Percentiles rank a stretch among this genome's conserved stretches.
These are phyloP conservation scores for Yarrowia keelungensis DNA, from an alignment of 805 yeast species.

Conservation along the genomic window DNA sequence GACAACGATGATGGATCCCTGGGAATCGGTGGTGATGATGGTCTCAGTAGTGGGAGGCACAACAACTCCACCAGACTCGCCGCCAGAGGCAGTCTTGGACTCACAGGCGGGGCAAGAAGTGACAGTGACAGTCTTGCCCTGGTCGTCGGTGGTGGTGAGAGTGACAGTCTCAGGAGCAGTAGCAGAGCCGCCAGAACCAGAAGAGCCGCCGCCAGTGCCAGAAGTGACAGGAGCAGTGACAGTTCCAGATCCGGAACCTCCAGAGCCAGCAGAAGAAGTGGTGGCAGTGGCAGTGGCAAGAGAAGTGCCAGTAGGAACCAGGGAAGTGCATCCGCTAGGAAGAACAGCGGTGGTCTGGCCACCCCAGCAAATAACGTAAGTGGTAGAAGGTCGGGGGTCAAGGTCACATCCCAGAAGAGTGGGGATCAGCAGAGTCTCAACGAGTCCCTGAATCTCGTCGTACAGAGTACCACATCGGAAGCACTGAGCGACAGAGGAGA, in stretches of 20 bases:
- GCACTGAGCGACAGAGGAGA: slow-evolving; percentile 19
- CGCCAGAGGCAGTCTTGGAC: not conserved
- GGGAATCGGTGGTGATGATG: slow-evolving; percentile 15
- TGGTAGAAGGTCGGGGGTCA: slow-evolving; percentile 27
- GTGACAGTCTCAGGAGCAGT: slow-evolving; percentile 14
- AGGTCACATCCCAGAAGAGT: slow-evolving; percentile 21
- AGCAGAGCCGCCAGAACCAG: slow-evolving; percentile 4
- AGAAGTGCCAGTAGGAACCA: slow-evolving; percentile 17
- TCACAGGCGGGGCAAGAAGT: slow-evolving; percentile 25
- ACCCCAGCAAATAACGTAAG: slow-evolving; percentile 23
- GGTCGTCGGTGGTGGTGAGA: slow-evolving; percentile 12
- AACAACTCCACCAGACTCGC: not conserved
- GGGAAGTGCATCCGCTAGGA: slow-evolving; percentile 21
- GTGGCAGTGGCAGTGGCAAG: slow-evolving; percentile 6
- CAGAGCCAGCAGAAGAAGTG: not conserved
- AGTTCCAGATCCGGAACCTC: slow-evolving; percentile 8
- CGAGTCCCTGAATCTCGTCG: slow-evolving; percentile 19
- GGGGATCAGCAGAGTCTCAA: slow-evolving; percentile 27
- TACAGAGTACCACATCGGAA: slow-evolving; percentile 33
- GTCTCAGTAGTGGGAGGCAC: slow-evolving; percentile 26
- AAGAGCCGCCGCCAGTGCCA: slow-evolving; percentile 5
- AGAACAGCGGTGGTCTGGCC: slow-evolving; percentile 17
- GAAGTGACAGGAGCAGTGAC: not conserved
- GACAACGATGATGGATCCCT: slow-evolving; percentile 12
- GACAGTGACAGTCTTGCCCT: slow-evolving; percentile 18